These are phyloP conservation scores for Fusarium sp. DNA, from an alignment of 2,329 filamentous ascomycete species.

Conservation along the genomic window DNA sequence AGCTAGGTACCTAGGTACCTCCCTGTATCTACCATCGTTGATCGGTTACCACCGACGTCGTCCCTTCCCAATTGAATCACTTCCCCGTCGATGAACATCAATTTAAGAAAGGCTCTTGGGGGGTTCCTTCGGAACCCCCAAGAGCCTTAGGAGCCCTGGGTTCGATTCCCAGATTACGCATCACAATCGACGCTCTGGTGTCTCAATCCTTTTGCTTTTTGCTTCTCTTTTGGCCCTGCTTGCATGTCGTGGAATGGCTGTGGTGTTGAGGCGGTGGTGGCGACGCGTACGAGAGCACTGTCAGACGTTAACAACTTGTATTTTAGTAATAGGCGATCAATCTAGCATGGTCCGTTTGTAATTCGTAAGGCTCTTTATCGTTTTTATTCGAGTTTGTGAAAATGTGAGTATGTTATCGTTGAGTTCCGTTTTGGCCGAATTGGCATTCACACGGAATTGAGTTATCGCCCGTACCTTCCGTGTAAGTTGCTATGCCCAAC, in stretches of 20 bases:
- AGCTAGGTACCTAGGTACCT: too few species aligned
- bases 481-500: neutral
- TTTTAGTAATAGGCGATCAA: neutral
- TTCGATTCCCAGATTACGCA: slow-evolving; percentile 43
- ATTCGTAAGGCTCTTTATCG: too few species aligned
- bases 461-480: neutral
- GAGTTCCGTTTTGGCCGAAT: neutral
- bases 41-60: too few species aligned
- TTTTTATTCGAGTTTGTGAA: neutral
- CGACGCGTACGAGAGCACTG: neutral
- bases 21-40: too few species aligned
- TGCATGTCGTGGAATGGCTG: neutral
- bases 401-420: neutral
- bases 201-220: neutral
- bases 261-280: neutral
- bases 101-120: too few species aligned
- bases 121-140: too few species aligned
- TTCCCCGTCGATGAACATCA: too few species aligned
- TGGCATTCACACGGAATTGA: neutral
- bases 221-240: neutral
- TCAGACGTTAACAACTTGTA: neutral
- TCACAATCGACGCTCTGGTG: fast-evolving
- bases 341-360: neutral
- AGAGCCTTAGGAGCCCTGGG: slow-evolving; percentile 41
- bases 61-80: too few species aligned